phyloP scores from a whole-genome alignment of 139 green algal species.

The Chlorella sp. region DNA sequence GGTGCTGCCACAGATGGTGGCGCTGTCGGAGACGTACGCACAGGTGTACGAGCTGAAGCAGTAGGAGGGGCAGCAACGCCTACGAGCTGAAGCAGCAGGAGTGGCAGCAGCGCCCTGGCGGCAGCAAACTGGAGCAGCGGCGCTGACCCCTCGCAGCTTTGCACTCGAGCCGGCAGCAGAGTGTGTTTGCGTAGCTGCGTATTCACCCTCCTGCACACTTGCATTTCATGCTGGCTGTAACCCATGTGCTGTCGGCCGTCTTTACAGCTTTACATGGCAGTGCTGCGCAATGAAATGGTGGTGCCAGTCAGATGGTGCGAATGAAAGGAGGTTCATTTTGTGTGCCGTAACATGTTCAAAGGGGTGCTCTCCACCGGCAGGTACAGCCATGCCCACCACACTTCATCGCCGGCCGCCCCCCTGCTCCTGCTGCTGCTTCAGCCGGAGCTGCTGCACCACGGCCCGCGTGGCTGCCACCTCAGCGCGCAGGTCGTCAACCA shows the following conservation, averaged over 20 bases:
- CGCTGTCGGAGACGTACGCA: constrained; percentile 92
- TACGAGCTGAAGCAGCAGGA: not conserved
- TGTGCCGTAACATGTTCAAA: not conserved
- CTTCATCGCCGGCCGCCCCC: not conserved
- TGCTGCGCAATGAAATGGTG: no score
- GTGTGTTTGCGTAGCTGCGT: no score
- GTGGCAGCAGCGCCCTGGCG: not conserved
- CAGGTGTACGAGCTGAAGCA: constrained; percentile 77
- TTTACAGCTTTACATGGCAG: no score
- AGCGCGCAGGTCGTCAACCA: constrained; percentile 54
- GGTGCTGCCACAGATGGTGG: constrained; percentile 96
- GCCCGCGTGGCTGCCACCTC: constrained; percentile 49
- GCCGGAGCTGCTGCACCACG: constrained; percentile 43
- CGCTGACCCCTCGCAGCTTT: no score
- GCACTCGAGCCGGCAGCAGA: no score
- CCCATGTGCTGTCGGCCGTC: no score
- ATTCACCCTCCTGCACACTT: no score
- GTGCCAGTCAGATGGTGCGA: no score
- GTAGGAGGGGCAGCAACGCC: not conserved
- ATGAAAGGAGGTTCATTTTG: no score
- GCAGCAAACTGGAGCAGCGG: not conserved
- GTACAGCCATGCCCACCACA: not conserved
- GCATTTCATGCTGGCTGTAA: no score
- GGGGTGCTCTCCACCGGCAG: not conserved
- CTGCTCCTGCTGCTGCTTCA: not conserved